Evolutionary conservation across 108 stramenopile genomes (phyloP), one percentile per base, ranked within the genome.

Genomic region (Cyclostephanos tholiformis): DNA sequence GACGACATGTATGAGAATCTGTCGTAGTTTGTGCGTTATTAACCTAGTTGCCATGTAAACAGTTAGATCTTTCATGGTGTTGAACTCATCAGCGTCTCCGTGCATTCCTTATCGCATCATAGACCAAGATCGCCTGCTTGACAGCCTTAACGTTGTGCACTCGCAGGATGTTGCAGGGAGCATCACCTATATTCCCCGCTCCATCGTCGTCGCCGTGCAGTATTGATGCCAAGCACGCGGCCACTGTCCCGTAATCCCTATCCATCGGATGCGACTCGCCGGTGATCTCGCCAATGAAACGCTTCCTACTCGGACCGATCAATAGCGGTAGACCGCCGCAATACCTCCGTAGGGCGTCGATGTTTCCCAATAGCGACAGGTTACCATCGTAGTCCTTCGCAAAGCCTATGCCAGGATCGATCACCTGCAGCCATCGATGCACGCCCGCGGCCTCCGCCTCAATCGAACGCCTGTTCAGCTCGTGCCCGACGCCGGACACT

Each of bases 331-430:
- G 60, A 56, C 82, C 63, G 22, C 66, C 59, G 48, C 87, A 57
- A 23, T 30, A 25, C 35, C 51, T 41, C 25, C 84, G 65, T 17
- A 96, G 44, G 1, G 44, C 29, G 11, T 71, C 77, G 27, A 86
- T 71, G 25, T 86, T 82, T 50, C 87, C 83, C 23, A 99, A 62
- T 20, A 99, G 59, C 16, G 56, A 65, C 5, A 99, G 65, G 80
- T 97, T 98, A 17, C 82, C 86, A 19, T 88, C 77, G 9, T 70
- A 27, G 65, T 85, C 83, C 82, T 99, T 99, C 17, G 98, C 97
- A 75, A 99, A 99, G 8, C 98, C 98, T 51, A 99, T 95, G 17
- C 98, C 98, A 13, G 97, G 97, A 75, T 99, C 97, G 12, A 97
- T 57, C 19, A 98, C 72, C 52, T 95, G 89, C 22, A 85, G 71